Conservation (phyloP, 306 rosid genomes). For the Cucurbita argyrosperma region DNA sequence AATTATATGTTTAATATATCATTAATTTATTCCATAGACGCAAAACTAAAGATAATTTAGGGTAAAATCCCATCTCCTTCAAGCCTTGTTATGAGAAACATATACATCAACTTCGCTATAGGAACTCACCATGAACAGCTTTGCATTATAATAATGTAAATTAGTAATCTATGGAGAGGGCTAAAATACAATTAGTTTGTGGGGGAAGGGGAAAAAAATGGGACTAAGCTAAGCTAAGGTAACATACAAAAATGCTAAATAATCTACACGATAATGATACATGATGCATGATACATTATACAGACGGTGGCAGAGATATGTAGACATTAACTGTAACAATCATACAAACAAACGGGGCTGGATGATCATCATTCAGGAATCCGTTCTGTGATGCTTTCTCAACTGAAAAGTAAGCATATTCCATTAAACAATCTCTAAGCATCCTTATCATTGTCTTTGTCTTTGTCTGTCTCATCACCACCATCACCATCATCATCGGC, state of each 20-base stretch:
- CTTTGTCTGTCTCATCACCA: constrained; percentile 31
- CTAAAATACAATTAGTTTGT: constrained; percentile 3
- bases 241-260: constrained; percentile 5
- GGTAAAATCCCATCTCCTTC: not conserved
- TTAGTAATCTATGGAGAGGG: not conserved
- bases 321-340: constrained; percentile 1
- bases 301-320: constrained; percentile 4
- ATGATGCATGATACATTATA: not conserved
- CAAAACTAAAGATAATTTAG: not conserved
- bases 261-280: not conserved
- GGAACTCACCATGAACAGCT: not conserved
- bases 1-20: no score
- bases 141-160: not conserved
- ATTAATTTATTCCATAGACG: no score
- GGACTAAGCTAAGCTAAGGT: not conserved
- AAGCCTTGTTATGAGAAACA: not conserved
- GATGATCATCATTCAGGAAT: not conserved
- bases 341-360: constrained; percentile 3
- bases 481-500: constrained; percentile 29
- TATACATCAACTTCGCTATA: not conserved
- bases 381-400: not conserved
- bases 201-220: not conserved
- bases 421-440: constrained; percentile 15
- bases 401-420: not conserved
- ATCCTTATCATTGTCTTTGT: constrained; percentile 10